phyloP scores from a whole-genome alignment of 306 rosid genomes.

The Fragaria vesca region DNA sequence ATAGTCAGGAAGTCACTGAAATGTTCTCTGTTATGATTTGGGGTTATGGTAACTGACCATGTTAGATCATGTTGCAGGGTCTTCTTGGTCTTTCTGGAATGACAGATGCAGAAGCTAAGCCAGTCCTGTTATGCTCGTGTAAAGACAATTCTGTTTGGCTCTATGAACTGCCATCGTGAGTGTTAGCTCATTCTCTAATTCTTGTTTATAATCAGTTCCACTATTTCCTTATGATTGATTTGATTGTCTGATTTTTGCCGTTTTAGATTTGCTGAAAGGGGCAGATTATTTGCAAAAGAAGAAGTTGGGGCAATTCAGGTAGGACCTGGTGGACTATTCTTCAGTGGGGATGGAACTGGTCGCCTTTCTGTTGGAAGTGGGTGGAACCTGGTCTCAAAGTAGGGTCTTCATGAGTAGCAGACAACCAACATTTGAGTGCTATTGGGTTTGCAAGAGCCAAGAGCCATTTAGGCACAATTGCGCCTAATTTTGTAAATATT shows the following conservation, averaged over 20 bases:
- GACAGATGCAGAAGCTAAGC: constrained; percentile 28
- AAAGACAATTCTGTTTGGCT: constrained; percentile 38
- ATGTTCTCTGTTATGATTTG: background rate
- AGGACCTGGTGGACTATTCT: constrained; percentile 40
- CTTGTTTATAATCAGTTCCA: background rate
- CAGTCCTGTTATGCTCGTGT: constrained; percentile 34
- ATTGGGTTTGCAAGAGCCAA: background rate
- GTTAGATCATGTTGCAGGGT: constrained; percentile 26
- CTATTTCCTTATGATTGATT: background rate
- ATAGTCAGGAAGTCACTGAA: background rate
- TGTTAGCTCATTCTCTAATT: background rate
- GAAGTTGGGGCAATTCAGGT: constrained; percentile 20
- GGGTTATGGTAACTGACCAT: background rate
- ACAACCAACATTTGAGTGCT: background rate
- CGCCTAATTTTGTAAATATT: background rate
- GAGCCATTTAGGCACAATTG: background rate
- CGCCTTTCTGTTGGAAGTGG: constrained; percentile 37
- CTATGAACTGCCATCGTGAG: constrained; percentile 53
- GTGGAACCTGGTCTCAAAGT: constrained; percentile 1
- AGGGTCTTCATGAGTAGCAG: constrained; percentile 1
- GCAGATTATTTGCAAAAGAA: constrained; percentile 34
- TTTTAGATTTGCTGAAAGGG: constrained; percentile 39
- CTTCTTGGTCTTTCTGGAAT: constrained; percentile 38
- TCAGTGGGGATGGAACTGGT: constrained; percentile 46
- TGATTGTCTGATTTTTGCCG: background rate